Evolutionary conservation across 2,329 filamentous ascomycete genomes (phyloP), one percentile per base, ranked within the genome.

Genomic region (Didymella sp.): DNA sequence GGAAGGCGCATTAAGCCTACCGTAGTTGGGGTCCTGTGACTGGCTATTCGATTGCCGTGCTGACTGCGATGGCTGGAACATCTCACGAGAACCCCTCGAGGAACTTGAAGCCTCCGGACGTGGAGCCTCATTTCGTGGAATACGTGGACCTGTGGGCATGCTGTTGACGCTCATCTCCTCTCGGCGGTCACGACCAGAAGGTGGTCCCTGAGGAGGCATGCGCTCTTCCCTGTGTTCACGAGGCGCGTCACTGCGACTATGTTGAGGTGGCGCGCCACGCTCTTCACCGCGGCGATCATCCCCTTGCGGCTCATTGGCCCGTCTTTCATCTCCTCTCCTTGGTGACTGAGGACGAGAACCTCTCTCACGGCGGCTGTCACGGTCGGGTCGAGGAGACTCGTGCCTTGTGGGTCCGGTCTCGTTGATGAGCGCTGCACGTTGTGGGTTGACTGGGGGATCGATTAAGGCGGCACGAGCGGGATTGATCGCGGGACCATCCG

Each of bases 141-240:
- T 75, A 54, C 83, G 80, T 50, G 84, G 84, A 15, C 83, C 84
- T 19, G 80, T 81, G 6, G 84, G 85, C 41, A 83, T 76, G 33
- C 68, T 73, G 45, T 57, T 58, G 71, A 61, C 54, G n/a, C 48
- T 57, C 38, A 47, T 52, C n/a, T 74, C 74, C 7, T 76, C 72
- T 22, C 73, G 70, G 25, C 73, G 70, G 53, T 78, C 82, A 60
- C 76, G 77, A 33, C 71, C 75, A 41, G 70, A 55, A 21, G 66
- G 57, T n/a, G 61, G 62, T 4, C 53, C 61, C n/a, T 59, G 67
- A 7, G 58, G 58, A n/a, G 58, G 61, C 3, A 61, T 61, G 37
- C 71, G 70, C 27, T 76, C 74, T 28, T 76, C 73, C n/a, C 71
- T 66, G 53, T 68, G 60, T 22, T 75, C 70, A 9, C 68, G 70